Evolutionary conservation across 805 yeast species (phyloP).

Genomic region (Lachancea dasiensis): DNA sequence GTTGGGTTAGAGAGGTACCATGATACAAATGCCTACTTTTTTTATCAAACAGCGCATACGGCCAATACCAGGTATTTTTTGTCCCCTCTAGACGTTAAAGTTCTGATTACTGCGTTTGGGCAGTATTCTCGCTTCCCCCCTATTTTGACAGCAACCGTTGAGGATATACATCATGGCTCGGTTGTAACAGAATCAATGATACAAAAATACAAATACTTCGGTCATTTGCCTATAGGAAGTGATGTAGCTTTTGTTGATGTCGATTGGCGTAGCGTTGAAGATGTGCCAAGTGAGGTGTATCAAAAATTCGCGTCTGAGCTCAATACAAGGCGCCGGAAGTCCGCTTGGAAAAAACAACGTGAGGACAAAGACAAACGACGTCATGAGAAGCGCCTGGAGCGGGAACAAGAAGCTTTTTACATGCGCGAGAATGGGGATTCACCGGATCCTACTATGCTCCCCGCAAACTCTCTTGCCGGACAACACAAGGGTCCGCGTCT

Average conservation of each 20-base stretch:
- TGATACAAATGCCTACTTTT: slow-evolving; percentile 51
- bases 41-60: slow-evolving; percentile 72
- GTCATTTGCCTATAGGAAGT: slow-evolving; percentile 81
- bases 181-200: slow-evolving; percentile 53
- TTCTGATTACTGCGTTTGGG: slow-evolving; percentile 57
- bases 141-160: slow-evolving; percentile 53
- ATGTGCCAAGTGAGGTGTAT: slow-evolving; percentile 40
- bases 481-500: not conserved
- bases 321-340: slow-evolving; percentile 46
- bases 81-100: slow-evolving; percentile 73
- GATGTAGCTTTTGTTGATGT: slow-evolving; percentile 79
- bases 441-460: slow-evolving; percentile 1
- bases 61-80: slow-evolving; percentile 61
- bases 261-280: slow-evolving; percentile 57
- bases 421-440: slow-evolving; percentile 49
- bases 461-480: slow-evolving; percentile 1
- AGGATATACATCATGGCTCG: slow-evolving; percentile 61
- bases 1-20: slow-evolving; percentile 21
- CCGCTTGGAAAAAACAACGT: slow-evolving; percentile 42
- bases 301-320: slow-evolving; percentile 49
- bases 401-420: slow-evolving; percentile 52
- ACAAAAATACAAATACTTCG: slow-evolving; percentile 63
- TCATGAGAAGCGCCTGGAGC: slow-evolving; percentile 55
- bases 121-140: slow-evolving; percentile 65
- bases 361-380: slow-evolving; percentile 57